phyloP scores from a whole-genome alignment of 2,329 filamentous ascomycete species.

The Hymenoscyphus fructigenus region DNA sequence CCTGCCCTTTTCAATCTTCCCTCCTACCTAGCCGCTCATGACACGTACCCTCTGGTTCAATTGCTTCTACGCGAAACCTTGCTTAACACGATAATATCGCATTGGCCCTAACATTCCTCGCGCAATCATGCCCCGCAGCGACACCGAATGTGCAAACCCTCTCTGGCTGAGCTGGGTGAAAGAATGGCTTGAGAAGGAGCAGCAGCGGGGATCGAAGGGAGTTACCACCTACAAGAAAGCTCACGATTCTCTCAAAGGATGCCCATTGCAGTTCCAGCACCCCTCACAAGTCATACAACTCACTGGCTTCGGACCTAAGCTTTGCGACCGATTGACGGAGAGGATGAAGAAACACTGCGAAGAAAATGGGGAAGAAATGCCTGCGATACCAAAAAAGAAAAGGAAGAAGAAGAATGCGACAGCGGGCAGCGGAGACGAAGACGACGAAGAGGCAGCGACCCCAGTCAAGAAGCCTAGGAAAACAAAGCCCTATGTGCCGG shows the following conservation, averaged over 20 bases:
- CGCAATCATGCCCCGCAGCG: constrained; percentile 1
- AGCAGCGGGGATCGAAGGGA: constrained; percentile 68
- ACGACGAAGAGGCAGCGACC: constrained; percentile 20
- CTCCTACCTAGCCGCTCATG: background rate
- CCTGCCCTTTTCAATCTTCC: background rate
- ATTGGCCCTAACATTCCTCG: background rate
- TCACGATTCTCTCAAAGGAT: constrained; percentile 73
- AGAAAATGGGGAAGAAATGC: constrained; percentile 67
- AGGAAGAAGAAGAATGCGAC: constrained; percentile 19
- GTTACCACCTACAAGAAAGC: constrained; percentile 72
- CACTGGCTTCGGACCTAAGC: constrained; percentile 70
- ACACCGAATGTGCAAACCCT: constrained; percentile 53
- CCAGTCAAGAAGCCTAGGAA: constrained; percentile 57
- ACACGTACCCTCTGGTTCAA: background rate
- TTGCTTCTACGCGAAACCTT: background rate
- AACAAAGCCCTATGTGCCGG: constrained; percentile 68
- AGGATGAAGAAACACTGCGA: constrained; percentile 60
- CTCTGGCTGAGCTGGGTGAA: constrained; percentile 72
- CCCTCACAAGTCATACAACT: constrained; percentile 71
- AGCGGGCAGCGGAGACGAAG: constrained; percentile 12
- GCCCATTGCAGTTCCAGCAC: constrained; percentile 62
- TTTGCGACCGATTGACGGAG: constrained; percentile 68
- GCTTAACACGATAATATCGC: background rate
- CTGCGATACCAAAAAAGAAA: constrained; percentile 52
- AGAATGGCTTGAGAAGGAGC: constrained; percentile 71